These are phyloP conservation scores for Lasiosphaeria hispida DNA, from an alignment of 495 filamentous ascomycete genomes.

Conservation along the genomic window DNA sequence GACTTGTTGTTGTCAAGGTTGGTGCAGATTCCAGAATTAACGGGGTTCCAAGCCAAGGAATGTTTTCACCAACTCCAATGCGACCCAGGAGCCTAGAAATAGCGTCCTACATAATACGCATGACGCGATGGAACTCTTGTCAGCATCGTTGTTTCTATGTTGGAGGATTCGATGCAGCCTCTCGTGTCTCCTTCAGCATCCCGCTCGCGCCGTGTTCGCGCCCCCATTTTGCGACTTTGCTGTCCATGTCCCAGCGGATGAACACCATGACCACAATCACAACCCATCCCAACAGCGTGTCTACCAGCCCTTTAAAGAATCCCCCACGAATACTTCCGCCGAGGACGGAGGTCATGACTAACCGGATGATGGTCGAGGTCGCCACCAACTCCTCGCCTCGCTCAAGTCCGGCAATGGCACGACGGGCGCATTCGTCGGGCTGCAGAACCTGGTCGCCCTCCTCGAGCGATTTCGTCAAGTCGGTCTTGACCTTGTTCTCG, in stretches of 20 bases:
- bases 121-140: background rate
- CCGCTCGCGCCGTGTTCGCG: slow-evolving; percentile 48
- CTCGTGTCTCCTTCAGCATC: slow-evolving; percentile 12
- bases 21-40: too few relatives aligned
- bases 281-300: slow-evolving; percentile 53
- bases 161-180: background rate
- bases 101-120: background rate
- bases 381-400: slow-evolving; percentile 49
- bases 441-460: slow-evolving; percentile 68
- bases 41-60: too few relatives aligned
- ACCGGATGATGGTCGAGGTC: slow-evolving; percentile 43
- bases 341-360: slow-evolving; percentile 65
- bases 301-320: slow-evolving; percentile 47
- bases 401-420: slow-evolving; percentile 65
- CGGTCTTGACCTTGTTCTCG: slow-evolving; percentile 72
- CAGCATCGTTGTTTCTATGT: background rate
- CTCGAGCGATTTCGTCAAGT: slow-evolving; percentile 71
- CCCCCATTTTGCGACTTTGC: slow-evolving; percentile 55
- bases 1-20: too few relatives aligned
- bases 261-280: slow-evolving; percentile 54
- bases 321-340: slow-evolving; percentile 61
- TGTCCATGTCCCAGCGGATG: slow-evolving; percentile 55
- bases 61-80: too few relatives aligned
- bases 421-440: slow-evolving; percentile 63
- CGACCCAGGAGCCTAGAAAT: too few relatives aligned